Base-by-base conservation (phyloP, 2,329 filamentous ascomycete genomes). In the Zasmidium angulare region DNA sequence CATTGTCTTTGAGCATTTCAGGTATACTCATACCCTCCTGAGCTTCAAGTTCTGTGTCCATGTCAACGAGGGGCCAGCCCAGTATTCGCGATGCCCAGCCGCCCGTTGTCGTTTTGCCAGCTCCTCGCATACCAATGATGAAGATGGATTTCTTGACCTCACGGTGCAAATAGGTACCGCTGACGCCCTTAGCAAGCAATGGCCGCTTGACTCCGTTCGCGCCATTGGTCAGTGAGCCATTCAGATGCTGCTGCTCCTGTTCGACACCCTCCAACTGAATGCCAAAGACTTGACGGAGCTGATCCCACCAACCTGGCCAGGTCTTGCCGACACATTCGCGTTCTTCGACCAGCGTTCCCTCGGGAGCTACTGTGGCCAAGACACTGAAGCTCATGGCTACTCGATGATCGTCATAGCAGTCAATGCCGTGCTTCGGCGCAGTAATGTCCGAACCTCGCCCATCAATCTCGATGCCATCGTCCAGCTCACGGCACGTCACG, bases 371-470 rank as follows among this genome's bases (percentile, higher is more conserved):
- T 19, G 91, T 79, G 12, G 91, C 86, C 17, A 99, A 81, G 6
- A 99, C 92, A 66, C 92, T 95, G 77, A 99, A 96, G 76, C 93
- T 97, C 92, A 99, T 99, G 22, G 95, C 95, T 12, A 99, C 92
- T 61, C 95, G 89, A 74, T 99, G 95, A 71, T 99, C 95, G 72
- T 99, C 95, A 67, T 98, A 99, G 78, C 93, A 98, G 77, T 90
- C 89, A 47, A 99, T 84, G 26, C 89, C 87, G 9, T 80, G 82
- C n/a, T 78, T 74, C 1, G 90, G 87, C 31, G 85, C 78, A 49
- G 83, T 74, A 4, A 80, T 75, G 46, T 82, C 72, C 47, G 83
- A 79, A 31, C 81, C 79, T 47, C 79, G 78, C 17, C 85, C 85
- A 64, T 87, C 84, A 48, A 88, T 81, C 69, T 92, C 87, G 62